Evolutionary conservation across 2,329 filamentous ascomycete species (phyloP).

Genomic region (Neurospora sp.): DNA sequence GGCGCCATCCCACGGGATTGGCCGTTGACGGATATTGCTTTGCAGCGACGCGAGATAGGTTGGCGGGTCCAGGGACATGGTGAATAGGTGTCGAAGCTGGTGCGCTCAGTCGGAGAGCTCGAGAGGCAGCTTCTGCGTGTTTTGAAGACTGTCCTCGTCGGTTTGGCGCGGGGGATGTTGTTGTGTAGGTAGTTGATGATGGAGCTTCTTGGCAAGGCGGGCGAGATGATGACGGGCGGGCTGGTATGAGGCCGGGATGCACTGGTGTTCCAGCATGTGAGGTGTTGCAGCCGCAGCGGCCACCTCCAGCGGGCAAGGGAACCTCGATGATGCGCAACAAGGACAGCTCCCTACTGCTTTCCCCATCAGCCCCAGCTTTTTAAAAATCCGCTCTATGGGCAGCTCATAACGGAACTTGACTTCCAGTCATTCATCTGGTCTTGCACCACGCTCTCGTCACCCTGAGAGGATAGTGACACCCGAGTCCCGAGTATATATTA

Average conservation of each 20-base stretch:
- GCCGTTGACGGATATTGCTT: constrained; percentile 92
- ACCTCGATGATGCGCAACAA: not conserved
- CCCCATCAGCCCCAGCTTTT: not conserved
- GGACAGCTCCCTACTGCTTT: not conserved
- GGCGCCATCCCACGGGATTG: constrained; percentile 96
- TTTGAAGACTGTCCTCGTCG: not conserved
- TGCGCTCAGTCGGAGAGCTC: constrained; percentile 3
- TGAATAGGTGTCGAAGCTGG: constrained; percentile 4
- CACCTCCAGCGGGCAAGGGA: not conserved
- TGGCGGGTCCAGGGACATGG: constrained; percentile 89
- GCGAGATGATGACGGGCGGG: not conserved
- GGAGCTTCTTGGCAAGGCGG: not conserved
- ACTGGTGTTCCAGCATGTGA: not conserved
- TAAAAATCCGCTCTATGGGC: not conserved
- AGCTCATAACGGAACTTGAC: not conserved
- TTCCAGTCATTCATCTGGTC: not conserved
- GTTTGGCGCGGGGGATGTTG: not conserved
- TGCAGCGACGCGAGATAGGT: constrained; percentile 78
- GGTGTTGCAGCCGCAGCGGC: not conserved
- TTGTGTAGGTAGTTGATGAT: not conserved
- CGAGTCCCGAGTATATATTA: not conserved
- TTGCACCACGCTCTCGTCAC: not conserved
- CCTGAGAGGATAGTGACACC: not conserved
- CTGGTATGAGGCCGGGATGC: not conserved
- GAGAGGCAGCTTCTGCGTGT: constrained; percentile 1